phyloP scores from a whole-genome alignment of 129 eudicot genomes.

The Erigeron canadensis region DNA sequence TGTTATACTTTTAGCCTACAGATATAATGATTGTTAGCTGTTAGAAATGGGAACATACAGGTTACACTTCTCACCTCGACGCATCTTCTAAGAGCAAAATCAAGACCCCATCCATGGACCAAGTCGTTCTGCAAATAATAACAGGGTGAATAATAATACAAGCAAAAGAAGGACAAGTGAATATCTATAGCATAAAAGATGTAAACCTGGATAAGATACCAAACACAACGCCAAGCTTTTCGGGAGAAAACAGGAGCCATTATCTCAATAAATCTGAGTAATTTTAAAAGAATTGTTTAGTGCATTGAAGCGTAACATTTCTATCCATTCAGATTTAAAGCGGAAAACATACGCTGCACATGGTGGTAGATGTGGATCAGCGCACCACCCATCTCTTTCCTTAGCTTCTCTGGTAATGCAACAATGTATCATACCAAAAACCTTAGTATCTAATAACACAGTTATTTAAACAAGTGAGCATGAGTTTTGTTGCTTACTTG shows the following conservation, averaged over 20 bases:
- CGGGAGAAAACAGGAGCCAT: slow-evolving; percentile 69
- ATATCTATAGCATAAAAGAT: background rate
- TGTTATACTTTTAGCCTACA: too few relatives aligned
- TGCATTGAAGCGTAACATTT: background rate
- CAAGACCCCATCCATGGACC: slow-evolving; percentile 72
- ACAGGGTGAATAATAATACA: background rate
- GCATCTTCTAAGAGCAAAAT: slow-evolving; percentile 53
- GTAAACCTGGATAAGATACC: slow-evolving; percentile 60
- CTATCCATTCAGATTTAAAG: slow-evolving; percentile 6
- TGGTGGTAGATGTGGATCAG: slow-evolving; percentile 45
- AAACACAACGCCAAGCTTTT: slow-evolving; percentile 55
- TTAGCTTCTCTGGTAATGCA: slow-evolving; percentile 35
- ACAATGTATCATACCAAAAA: background rate
- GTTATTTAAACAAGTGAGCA: background rate
- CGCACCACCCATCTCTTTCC: slow-evolving; percentile 41
- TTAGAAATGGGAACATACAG: background rate
- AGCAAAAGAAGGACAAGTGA: background rate
- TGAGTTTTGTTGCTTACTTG: slow-evolving; percentile 31
- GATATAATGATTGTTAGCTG: too few relatives aligned
- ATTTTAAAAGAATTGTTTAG: background rate
- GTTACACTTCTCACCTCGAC: slow-evolving; percentile 39
- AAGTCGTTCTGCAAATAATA: slow-evolving; percentile 45
- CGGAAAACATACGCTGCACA: slow-evolving; percentile 46
- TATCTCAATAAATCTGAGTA: slow-evolving; percentile 54
- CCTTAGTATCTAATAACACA: background rate